Evolutionary conservation across 1,284 basidiomycete genomes (phyloP), one percentile per base, ranked within the genome.

Genomic region (Malassezia furfur): DNA sequence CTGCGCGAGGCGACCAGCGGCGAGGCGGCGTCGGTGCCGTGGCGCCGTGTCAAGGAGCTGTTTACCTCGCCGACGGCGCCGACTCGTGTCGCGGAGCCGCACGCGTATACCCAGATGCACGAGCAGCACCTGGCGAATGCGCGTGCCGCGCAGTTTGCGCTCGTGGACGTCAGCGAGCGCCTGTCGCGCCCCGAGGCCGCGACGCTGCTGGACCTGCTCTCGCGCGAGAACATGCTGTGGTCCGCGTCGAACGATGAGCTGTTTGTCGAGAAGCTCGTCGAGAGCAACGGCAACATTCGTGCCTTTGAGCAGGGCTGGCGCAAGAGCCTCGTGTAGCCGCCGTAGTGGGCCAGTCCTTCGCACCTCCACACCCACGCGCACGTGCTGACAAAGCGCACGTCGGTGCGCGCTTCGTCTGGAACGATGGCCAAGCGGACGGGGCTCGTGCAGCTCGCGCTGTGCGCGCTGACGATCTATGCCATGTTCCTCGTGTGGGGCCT

Each of bases 401-500:
- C 17, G 15, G 22, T 25, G 14, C 17, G 30, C 1, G 21, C 19
- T 28, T 6, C 25, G 19, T 35, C 25, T 9, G 11, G 15, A 8
- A 37, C 37, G 36, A 54, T 54, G 53, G 34, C 49, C 4, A 35
- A 47, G 48, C 54, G 21, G 12, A 51, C 35, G 15, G 54, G 50
- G 14, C 11, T 65, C 7, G 25, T 68, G 2, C 60, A 64, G 57
- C 62, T 74, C 9, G 63, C 59, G 41, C 31, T 68, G 2, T 72
- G 72, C 47, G 69, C 69, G 32, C 57, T 55, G 31, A 62, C 67
- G 21, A 73, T 74, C 52, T 74, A 74, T 48, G 57, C 65, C 38
- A 68, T 64, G 41, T 74, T 74, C 49, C 64, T 74, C 40, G 55
- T 70, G 59, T 74, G 72, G 72, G 72, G 69, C 9, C 56, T 74